Base-by-base conservation (phyloP, 1,284 basidiomycete genomes). In the Boletus smithii region DNA sequence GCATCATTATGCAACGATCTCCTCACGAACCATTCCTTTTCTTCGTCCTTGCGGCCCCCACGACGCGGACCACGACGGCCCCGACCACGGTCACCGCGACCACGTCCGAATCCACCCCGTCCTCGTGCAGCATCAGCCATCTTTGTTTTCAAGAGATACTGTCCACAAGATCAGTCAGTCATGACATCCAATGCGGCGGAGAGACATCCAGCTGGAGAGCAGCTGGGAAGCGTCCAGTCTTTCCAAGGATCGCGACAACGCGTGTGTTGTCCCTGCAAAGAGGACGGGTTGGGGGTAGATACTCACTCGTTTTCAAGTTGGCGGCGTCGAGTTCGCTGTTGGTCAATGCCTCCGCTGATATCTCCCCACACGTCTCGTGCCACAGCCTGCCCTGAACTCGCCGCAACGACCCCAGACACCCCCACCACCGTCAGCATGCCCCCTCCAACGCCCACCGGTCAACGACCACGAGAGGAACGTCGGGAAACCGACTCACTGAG, bases 11-110 rank as follows among this genome's bases (percentile, higher is more conserved):
- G 23, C 32, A 41, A 35, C 39, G 10, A 49, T 35, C 22, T 22
- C 5, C 17, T 9, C 48, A 77, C 88, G 69, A 69, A 95, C 95
- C 95, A 98, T 76, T 98, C 95, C 81, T 98, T 97, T 77, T 98
- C 95, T 72, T 97, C 95, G 66, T 98, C 95, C 76, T 95, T 95
- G 78, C 93, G 92, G 58, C 89, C 91, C 56, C 95, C 95, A 66
- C 95, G 90, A 67, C 95, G 90, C 60, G 91, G 86, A 51, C 94
- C 93, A 63, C 93, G 81, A 61, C 93, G 85, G 48, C 92, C 90
- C 62, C 91, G 79, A 38, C 89, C 86, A 55, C 85, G 72, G 42
- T 87, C 88, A 64, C 90, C 90, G 65, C 93, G 87, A 61, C 92
- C 93, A 72, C 94, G 91, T 68, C 90, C 83, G 59, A 90, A 88